phyloP scores from a whole-genome alignment of 2,329 filamentous ascomycete species.

The Chaetomiaceae sp. region DNA sequence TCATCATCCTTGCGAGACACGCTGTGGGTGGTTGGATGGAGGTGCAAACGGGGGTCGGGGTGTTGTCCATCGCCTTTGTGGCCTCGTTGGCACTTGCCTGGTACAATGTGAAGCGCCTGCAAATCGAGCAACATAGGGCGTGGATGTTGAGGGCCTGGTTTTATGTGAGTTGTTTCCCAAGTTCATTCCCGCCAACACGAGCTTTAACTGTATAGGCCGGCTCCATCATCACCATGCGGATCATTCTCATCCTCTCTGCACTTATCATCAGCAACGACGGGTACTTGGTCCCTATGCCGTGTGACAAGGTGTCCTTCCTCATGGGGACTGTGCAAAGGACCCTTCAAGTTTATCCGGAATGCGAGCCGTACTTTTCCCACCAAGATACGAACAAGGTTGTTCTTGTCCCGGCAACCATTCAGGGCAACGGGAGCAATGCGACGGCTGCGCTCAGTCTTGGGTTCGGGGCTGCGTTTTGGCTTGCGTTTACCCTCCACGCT shows the following conservation, averaged over 20 bases:
- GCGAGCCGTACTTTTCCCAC: conserved; percentile 35
- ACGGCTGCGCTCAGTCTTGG: conserved; percentile 41
- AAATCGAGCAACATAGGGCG: conserved; percentile 59
- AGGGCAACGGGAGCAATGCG: conserved; percentile 28
- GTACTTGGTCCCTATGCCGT: conserved; percentile 34
- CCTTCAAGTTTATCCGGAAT: conserved; percentile 40
- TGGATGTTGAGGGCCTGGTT: conserved; percentile 59
- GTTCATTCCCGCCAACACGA: neutral
- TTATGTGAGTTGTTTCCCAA: conserved; percentile 33
- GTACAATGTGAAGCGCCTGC: conserved; percentile 53
- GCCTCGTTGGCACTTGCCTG: conserved; percentile 42
- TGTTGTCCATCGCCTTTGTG: conserved; percentile 42
- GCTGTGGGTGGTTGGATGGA: conserved; percentile 51
- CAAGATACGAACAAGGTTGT: conserved; percentile 26
- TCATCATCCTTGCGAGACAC: conserved; percentile 47
- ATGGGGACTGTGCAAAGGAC: conserved; percentile 29
- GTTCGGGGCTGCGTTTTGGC: conserved; percentile 51
- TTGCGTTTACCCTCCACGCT: conserved; percentile 48
- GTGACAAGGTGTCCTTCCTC: conserved; percentile 44
- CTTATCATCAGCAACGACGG: conserved; percentile 33
- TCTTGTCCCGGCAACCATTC: conserved; percentile 33
- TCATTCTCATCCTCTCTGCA: conserved; percentile 42
- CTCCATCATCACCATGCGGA: conserved; percentile 47
- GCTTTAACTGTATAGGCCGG: conserved; percentile 34
- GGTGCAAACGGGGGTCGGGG: conserved; percentile 41